These are phyloP conservation scores for Cicer chorassanicum DNA, from an alignment of 306 rosid species.

Conservation along the genomic window DNA sequence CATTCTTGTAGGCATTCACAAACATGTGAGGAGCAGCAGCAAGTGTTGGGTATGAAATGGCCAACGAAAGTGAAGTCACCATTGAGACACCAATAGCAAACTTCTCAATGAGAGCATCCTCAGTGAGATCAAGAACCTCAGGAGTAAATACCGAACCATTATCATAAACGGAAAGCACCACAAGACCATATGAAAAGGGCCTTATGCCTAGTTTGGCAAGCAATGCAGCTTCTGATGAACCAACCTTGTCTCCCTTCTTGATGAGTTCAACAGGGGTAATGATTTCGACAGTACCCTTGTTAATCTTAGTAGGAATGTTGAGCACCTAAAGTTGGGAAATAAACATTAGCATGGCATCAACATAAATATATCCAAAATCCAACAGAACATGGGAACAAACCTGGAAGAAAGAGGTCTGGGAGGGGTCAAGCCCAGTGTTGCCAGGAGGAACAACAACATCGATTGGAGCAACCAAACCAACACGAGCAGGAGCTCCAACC, in stretches of 20 bases:
- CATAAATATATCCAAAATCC: background rate
- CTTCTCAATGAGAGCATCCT: constrained; percentile 76
- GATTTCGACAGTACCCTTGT: constrained; percentile 94
- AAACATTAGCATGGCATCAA: background rate
- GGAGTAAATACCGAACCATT: constrained; percentile 86
- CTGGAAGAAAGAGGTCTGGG: constrained; percentile 97
- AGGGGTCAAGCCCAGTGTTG: constrained; percentile 95
- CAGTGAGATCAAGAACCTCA: constrained; percentile 84
- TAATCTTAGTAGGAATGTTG: constrained; percentile 88
- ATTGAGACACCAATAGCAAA: constrained; percentile 76
- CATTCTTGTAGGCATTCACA: constrained; percentile 77
- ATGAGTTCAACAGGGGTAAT: constrained; percentile 95
- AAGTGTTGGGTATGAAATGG: constrained; percentile 76
- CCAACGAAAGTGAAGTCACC: constrained; percentile 79
- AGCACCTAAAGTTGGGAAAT: constrained; percentile 58
- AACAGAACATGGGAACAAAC: constrained; percentile 42
- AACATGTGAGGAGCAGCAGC: constrained; percentile 95
- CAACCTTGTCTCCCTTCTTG: constrained; percentile 94
- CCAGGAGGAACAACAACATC: constrained; percentile 95
- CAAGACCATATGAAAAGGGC: constrained; percentile 93
- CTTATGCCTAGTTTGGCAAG: constrained; percentile 91
- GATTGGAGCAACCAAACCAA: constrained; percentile 93
- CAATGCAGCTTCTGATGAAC: constrained; percentile 92
- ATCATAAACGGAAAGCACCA: constrained; percentile 72
- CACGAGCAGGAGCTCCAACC: constrained; percentile 99